phyloP scores from a whole-genome alignment of 805 yeast species.

The Candida tammaniensis region DNA sequence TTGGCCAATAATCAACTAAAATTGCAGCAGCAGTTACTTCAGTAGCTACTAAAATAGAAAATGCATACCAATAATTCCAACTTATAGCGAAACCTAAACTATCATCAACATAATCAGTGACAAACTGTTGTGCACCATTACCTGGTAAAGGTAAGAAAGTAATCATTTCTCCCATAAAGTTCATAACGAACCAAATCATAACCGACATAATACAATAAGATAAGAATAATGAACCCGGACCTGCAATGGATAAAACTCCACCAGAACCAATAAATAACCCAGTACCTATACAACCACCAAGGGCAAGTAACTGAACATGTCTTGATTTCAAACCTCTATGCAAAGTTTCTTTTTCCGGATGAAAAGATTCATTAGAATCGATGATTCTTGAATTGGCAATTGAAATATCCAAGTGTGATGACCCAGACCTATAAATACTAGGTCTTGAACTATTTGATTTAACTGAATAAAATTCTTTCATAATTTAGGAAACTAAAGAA shows the following conservation, averaged over 20 bases:
- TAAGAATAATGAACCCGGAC: slow-evolving; percentile 62
- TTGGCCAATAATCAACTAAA: slow-evolving; percentile 33
- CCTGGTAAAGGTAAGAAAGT: slow-evolving; percentile 34
- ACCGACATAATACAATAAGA: slow-evolving; percentile 21
- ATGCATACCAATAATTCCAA: slow-evolving; percentile 34
- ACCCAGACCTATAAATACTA: slow-evolving; percentile 22
- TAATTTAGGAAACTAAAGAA: not conserved
- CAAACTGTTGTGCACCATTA: slow-evolving; percentile 30
- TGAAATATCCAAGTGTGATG: slow-evolving; percentile 23
- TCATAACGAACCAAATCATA: slow-evolving; percentile 29
- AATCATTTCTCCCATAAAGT: slow-evolving; percentile 32
- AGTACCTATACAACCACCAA: slow-evolving; percentile 71
- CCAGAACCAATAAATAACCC: slow-evolving; percentile 70
- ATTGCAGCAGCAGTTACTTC: slow-evolving; percentile 37
- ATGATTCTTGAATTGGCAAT: slow-evolving; percentile 25
- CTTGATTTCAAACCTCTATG: slow-evolving; percentile 38
- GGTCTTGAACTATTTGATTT: slow-evolving; percentile 20
- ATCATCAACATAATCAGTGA: slow-evolving; percentile 24
- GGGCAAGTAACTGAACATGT: slow-evolving; percentile 72
- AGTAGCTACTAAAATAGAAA: slow-evolving; percentile 31
- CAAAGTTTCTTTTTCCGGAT: slow-evolving; percentile 19
- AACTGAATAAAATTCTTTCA: slow-evolving; percentile 7
- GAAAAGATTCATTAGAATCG: slow-evolving; percentile 16
- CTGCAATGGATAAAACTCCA: slow-evolving; percentile 54
- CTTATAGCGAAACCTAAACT: slow-evolving; percentile 34